phyloP scores from a whole-genome alignment of 371 early-diverging fungal species.

The Rhizomucor pusillus region DNA sequence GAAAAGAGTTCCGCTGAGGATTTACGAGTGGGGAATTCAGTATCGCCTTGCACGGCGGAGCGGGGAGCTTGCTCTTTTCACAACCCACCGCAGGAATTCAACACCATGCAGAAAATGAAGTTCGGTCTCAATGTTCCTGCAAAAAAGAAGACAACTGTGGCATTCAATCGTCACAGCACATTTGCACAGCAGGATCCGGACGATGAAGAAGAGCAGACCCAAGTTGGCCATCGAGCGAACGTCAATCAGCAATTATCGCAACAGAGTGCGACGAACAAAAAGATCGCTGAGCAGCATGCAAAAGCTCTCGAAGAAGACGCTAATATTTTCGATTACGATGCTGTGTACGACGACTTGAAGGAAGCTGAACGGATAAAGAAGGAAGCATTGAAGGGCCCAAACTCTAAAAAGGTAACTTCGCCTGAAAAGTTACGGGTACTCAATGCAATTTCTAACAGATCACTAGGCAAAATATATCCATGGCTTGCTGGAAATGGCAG shows the following conservation, averaged over 20 bases:
- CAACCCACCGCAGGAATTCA: too few species aligned
- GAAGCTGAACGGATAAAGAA: conserved; percentile 55
- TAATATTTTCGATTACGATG: conserved; percentile 88
- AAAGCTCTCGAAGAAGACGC: conserved; percentile 80
- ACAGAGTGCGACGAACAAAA: conserved; percentile 29
- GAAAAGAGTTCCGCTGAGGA: too few species aligned
- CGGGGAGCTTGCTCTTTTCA: too few species aligned
- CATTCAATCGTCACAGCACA: conserved; percentile 15
- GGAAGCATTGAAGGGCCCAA: conserved; percentile 36
- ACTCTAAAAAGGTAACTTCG: conserved; percentile 21
- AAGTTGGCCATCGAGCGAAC: conserved; percentile 12
- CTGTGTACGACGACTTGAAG: conserved; percentile 84
- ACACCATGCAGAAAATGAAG: conserved; percentile 24
- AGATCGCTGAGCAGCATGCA: conserved; percentile 51
- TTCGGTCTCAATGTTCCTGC: conserved; percentile 40
- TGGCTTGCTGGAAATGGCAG: conserved; percentile 70
- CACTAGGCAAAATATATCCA: conserved; percentile 80
- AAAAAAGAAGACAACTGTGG: conserved; percentile 22
- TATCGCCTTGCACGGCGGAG: too few species aligned
- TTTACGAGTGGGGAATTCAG: too few species aligned
- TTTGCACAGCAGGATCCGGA: conserved; percentile 23
- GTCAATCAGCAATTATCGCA: conserved; percentile 37
- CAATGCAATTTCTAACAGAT: conserved; percentile 7
- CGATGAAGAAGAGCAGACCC: conserved; percentile 10
- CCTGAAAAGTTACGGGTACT: conserved; percentile 8